Evolutionary conservation across 164 flowering plant genomes (phyloP).

Genomic region (Vitis rotundifolia): DNA sequence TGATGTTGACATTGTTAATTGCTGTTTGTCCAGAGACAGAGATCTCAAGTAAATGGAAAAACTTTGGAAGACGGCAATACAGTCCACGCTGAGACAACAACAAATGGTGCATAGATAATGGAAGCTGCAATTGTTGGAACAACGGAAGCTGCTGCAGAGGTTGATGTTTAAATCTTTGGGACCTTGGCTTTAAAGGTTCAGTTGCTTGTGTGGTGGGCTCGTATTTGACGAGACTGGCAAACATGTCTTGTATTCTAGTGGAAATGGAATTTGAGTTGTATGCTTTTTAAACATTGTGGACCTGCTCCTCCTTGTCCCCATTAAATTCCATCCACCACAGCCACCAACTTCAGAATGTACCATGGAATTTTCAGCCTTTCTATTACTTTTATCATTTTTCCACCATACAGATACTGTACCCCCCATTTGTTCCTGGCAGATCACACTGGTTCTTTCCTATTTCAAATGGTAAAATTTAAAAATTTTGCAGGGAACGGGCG

Average conservation of each 20-base stretch:
- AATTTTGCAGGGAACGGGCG: background rate
- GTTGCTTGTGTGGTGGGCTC: conserved; percentile 5
- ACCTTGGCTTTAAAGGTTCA: conserved; percentile 3
- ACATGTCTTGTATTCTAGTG: conserved; percentile 18
- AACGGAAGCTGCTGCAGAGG: conserved; percentile 1
- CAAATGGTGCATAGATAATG: conserved; percentile 54
- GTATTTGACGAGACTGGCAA: conserved; percentile 6
- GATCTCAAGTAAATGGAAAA: conserved; percentile 81
- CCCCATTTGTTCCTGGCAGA: background rate
- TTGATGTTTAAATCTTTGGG: conserved; percentile 1
- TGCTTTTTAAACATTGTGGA: conserved; percentile 3
- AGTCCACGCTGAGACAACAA: conserved; percentile 49
- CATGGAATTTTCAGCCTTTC: conserved; percentile 9
- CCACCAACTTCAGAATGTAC: conserved; percentile 10
- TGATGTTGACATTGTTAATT: background rate
- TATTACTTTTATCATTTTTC: background rate
- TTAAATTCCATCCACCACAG: background rate
- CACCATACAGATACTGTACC: background rate
- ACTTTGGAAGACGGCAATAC: conserved; percentile 56
- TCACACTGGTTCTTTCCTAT: background rate
- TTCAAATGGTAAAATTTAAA: background rate
- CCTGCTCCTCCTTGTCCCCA: conserved; percentile 2
- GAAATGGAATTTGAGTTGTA: conserved; percentile 12
- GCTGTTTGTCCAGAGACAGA: conserved; percentile 53
- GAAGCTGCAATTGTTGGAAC: conserved; percentile 1